These are phyloP conservation scores for Talaromyces sp. DNA, from an alignment of 2,329 filamentous ascomycete species.

Conservation along the genomic window DNA sequence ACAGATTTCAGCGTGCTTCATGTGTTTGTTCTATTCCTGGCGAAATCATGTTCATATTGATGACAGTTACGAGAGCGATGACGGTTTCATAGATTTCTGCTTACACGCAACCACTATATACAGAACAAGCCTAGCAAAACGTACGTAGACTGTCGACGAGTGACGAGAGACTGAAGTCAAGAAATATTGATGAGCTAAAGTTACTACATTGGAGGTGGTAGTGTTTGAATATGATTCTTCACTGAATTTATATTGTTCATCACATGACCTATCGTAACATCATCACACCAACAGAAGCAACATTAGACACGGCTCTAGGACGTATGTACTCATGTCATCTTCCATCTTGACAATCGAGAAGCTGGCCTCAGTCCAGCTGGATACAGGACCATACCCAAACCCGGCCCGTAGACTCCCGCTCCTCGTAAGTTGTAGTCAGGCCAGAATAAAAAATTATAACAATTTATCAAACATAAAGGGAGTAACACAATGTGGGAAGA, in stretches of 20 bases:
- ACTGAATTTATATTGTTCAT: not conserved
- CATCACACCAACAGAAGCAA: slow-evolving; percentile 4
- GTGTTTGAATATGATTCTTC: not conserved
- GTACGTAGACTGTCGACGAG: no score
- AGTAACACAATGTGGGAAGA: slow-evolving; percentile 19
- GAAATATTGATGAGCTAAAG: no score
- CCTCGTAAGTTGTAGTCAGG: not conserved
- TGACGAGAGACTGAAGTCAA: no score
- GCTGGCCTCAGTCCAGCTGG: slow-evolving; percentile 8
- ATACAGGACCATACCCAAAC: slow-evolving; percentile 1
- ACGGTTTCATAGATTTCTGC: no score
- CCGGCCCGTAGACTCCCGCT: slow-evolving; percentile 9
- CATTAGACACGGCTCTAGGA: slow-evolving; percentile 1
- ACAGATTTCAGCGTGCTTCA: not conserved
- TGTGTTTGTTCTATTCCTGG: not conserved
- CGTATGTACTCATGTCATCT: not conserved
- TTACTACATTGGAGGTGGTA: no score
- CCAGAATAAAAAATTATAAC: slow-evolving; percentile 12
- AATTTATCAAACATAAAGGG: slow-evolving; percentile 15
- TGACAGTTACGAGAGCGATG: not conserved
- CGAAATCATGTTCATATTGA: not conserved
- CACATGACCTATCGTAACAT: slow-evolving; percentile 14
- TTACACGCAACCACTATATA: no score
- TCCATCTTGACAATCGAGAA: not conserved
- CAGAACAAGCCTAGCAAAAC: no score